These are phyloP conservation scores for Pythium myriotylum DNA, from an alignment of 352 stramenopile species.

Conservation along the genomic window DNA sequence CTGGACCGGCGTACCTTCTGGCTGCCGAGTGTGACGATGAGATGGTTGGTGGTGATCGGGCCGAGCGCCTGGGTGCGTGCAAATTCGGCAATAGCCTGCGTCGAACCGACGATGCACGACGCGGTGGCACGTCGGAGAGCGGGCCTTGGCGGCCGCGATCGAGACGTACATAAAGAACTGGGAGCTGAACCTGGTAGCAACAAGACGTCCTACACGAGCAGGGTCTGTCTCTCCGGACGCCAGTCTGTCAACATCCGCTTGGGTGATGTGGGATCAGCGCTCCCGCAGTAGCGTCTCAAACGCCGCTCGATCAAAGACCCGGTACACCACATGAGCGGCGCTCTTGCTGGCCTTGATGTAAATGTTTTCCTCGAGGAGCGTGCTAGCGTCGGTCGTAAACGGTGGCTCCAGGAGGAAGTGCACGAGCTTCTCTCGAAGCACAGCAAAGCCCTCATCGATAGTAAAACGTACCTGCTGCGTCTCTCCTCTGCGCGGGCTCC, in stretches of 20 bases:
- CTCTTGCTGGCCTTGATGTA: constrained; percentile 13
- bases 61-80: constrained; percentile 1
- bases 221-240: not conserved
- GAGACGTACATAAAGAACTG: constrained; percentile 13
- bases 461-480: not conserved
- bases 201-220: not conserved
- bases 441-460: constrained; percentile 11
- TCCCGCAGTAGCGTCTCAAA: constrained; percentile 3
- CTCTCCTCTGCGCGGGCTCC: constrained; percentile 9
- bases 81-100: not conserved
- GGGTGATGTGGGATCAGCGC: constrained; percentile 5
- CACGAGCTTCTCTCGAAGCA: constrained; percentile 3
- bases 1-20: constrained; percentile 1
- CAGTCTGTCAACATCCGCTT: constrained; percentile 4
- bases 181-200: not conserved
- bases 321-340: not conserved
- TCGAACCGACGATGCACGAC: not conserved
- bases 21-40: constrained; percentile 6
- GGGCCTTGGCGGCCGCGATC: not conserved
- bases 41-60: constrained; percentile 7
- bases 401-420: constrained; percentile 1
- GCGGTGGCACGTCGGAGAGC: not conserved
- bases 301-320: not conserved
- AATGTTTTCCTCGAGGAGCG: not conserved
- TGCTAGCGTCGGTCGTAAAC: not conserved